Evolutionary conservation across 148 eudicot genomes (phyloP), one percentile per base, ranked within the genome.

Genomic region (Cornus kousa): DNA sequence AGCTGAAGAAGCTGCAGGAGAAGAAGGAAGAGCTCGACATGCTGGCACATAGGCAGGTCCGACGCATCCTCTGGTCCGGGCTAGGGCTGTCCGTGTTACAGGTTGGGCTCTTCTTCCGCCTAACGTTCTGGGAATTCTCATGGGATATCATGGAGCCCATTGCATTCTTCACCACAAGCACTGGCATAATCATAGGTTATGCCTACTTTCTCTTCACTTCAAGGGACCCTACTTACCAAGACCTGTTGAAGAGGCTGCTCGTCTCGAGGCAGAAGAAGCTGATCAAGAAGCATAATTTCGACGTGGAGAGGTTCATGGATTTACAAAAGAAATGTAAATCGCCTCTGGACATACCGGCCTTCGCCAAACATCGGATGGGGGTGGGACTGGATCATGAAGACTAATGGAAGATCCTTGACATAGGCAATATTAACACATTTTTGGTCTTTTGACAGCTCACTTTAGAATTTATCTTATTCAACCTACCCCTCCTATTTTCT

Each of bases 101-200:
- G 71, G 91, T 90, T 24, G 90, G 93, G 16, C 92, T 93, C 74
- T 95, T 95, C 87, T 95, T 95, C 73, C 97, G 97, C 10, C 88
- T 93, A 7, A 93, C 99, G 17, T 95, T 93, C 86, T 95, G 97
- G 99, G 99, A 93, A 74, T 91, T 91, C 83, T 95, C 99, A 3
- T 95, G 99, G 99, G 99, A 95, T 74, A 92, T 95, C 12, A 95
- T 93, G 98, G 98, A 95, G 86, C 98, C 98, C 1, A 86, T 95
- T 66, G 94, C 97, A 9, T 91, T 95, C 78, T 95, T 95, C 81
- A 81, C 92, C 40, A 93, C 98, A 14, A 79, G 94, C 32, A 55
- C 94, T 0, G 97, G 97, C 48, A 74, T 93, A 66, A 86, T 91
- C 78, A 81, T 91, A 43, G 90, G 98, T 79, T 93, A 95, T 79